Base-by-base conservation (phyloP, 176 grass and related monocot genomes). In the Chrysopogon serrulatus region DNA sequence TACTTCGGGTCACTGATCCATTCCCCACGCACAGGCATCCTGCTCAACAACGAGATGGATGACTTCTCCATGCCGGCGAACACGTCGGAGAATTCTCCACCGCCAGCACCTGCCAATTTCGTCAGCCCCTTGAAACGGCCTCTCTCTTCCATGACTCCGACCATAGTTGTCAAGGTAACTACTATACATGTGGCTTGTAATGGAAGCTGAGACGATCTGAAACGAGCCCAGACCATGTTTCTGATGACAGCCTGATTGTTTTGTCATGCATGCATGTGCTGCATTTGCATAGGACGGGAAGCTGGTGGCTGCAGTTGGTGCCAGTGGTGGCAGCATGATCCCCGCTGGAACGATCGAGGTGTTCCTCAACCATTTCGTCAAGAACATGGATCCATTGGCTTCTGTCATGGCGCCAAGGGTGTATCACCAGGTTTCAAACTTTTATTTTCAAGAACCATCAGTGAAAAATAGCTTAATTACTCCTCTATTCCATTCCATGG, bases 1-100 rank as follows among this genome's bases (percentile, higher is more conserved):
- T 98, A 98, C 68, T 98, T 98, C 44, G 96, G 96, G 28, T 93
- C 96, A 8, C 85, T 90, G 19, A 92, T 95, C 83, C 12, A 92
- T 42, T 98, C 96, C 35, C 91, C 82, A 13, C 88, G 85, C 85
- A 98, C 96, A 0, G 96, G 93, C 23, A 86, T 98, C 28, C 62
- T 95, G 66, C 88, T 98, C 41, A 98, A 98, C 45, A 98, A 98
- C 81, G 96, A 98, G 87, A 98, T 98, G 96, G 96, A 98, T 42
- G 96, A 98, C 84, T 98, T 98, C 82, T 98, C 96, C 51, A 88
- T 98, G 65, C 93, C 89, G 5, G 48, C 31, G 10, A 92, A 79
- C 87, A 77, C 83, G 62, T 76, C 93, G 8, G 71, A 76, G 48
- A 74, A 81, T 54, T 64, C 90, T 12, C 73, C 53, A 1, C 93